A percentile compares a stretch with the other conserved stretches of the same genome.
phyloP scores from a whole-genome alignment of 345 rosid species.

The Eucalyptus urophylla region DNA sequence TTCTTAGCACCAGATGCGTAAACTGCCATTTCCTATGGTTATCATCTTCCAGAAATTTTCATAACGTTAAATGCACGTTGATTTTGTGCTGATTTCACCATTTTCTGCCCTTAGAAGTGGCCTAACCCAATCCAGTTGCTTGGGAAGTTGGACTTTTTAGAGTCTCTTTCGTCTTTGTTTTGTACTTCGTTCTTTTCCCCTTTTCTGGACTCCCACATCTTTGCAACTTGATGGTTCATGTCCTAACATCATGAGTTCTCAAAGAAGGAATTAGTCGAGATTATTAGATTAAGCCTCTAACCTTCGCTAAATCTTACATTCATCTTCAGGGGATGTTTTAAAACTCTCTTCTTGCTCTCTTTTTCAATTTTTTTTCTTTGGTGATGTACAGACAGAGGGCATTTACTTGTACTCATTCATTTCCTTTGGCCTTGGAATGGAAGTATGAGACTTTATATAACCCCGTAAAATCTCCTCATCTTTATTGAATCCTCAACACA shows the following conservation, averaged over 20 bases:
- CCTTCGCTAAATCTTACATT: not conserved
- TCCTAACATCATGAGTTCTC: not conserved
- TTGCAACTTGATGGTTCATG: not conserved
- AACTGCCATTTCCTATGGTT: too few relatives aligned
- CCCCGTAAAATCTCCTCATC: not conserved
- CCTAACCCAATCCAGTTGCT: too few relatives aligned
- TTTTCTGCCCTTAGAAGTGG: too few relatives aligned
- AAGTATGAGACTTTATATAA: not conserved
- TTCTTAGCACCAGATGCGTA: too few relatives aligned
- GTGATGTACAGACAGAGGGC: not conserved
- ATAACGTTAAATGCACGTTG: too few relatives aligned
- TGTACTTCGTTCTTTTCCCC: too few relatives aligned
- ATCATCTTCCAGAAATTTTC: too few relatives aligned
- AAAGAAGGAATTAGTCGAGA: not conserved
- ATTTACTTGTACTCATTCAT: not conserved
- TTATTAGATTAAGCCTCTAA: not conserved
- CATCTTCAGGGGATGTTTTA: not conserved
- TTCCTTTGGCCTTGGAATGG: not conserved
- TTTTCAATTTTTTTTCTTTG: accelerated
- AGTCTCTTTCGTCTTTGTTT: too few relatives aligned
- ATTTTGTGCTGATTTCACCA: too few relatives aligned
- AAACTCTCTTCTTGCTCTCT: too few relatives aligned
- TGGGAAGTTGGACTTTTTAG: too few relatives aligned
- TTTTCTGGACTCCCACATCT: not conserved
- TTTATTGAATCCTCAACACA: not conserved